Conservation (phyloP, 2,329 filamentous ascomycete genomes). For the Colletotrichum theobromicola region DNA sequence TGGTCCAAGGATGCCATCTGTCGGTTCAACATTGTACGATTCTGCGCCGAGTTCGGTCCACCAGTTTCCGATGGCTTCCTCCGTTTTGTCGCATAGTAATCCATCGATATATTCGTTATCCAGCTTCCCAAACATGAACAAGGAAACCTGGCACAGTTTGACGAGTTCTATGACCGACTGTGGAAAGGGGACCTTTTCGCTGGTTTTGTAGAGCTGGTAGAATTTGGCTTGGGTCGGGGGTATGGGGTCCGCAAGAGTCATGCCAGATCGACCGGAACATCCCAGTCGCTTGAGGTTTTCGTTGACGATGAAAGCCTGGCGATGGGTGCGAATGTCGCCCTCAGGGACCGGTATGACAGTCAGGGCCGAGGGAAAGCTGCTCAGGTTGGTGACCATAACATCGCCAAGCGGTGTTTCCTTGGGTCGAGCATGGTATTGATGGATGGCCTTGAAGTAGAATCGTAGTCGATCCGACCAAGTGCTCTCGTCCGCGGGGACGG, state of each 20-base stretch:
- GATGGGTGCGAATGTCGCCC: constrained; percentile 81
- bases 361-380: constrained; percentile 87
- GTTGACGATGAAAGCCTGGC: constrained; percentile 89
- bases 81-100: constrained; percentile 89
- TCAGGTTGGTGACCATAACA: constrained; percentile 93
- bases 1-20: constrained; percentile 89
- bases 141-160: constrained; percentile 86
- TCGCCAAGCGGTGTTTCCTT: constrained; percentile 84
- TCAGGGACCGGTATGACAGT: constrained; percentile 91
- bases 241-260: constrained; percentile 80
- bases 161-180: constrained; percentile 86
- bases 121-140: constrained; percentile 87
- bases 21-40: constrained; percentile 90
- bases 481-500: constrained; percentile 79
- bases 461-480: constrained; percentile 81
- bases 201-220: constrained; percentile 86
- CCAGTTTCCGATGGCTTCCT: constrained; percentile 90
- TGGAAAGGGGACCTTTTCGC: constrained; percentile 79
- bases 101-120: constrained; percentile 92
- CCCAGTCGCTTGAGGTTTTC: constrained; percentile 91
- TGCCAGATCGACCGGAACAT: constrained; percentile 86
- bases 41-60: constrained; percentile 94
- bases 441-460: constrained; percentile 85
- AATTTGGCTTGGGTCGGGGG: constrained; percentile 90
- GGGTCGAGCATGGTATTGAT: constrained; percentile 82